Percentiles rank a stretch among this genome's conserved stretches.
Evolutionary conservation across 208 protist genomes (phyloP).

Genomic region (Acanthamoeba healyi): DNA sequence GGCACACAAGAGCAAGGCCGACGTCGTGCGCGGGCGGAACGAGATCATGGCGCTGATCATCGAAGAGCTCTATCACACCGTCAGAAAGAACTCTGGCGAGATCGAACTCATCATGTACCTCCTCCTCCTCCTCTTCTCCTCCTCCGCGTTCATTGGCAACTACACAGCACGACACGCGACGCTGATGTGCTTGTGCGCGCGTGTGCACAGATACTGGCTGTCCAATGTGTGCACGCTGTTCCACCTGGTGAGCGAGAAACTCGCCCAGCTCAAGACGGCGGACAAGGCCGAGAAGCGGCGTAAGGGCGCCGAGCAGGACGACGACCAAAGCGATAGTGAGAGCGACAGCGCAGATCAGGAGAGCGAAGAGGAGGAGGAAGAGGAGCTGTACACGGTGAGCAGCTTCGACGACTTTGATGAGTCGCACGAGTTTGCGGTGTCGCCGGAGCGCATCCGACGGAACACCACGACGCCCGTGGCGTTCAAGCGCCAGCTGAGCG

Average conservation of each 20-base stretch:
- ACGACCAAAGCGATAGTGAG: not conserved
- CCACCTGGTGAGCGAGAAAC: constrained; percentile 56
- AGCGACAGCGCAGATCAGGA: not conserved
- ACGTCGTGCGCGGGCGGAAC: not conserved
- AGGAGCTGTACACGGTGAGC: not conserved
- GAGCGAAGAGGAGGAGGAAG: not conserved
- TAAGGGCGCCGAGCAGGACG: not conserved
- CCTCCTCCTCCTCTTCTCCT: not conserved
- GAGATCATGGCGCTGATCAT: not conserved
- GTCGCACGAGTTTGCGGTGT: not conserved
- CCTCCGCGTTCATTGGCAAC: not conserved
- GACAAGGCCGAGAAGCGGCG: not conserved
- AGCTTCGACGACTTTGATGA: constrained; percentile 52
- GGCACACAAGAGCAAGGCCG: not conserved
- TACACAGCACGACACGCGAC: not conserved
- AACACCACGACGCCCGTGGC: not conserved
- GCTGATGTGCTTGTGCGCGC: not conserved
- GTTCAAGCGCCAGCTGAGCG: constrained; percentile 34
- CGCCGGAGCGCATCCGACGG: not conserved
- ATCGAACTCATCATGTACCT: constrained; percentile 37
- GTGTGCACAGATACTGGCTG: constrained; percentile 42
- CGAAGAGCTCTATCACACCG: not conserved
- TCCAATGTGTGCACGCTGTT: constrained; percentile 52
- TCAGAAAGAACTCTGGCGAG: not conserved
- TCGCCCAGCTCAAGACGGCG: not conserved